Percentiles rank a stretch among this genome's conserved stretches.
These are phyloP conservation scores for Colletotrichum sp. DNA, from an alignment of 2,329 filamentous ascomycete species.

Conservation along the genomic window DNA sequence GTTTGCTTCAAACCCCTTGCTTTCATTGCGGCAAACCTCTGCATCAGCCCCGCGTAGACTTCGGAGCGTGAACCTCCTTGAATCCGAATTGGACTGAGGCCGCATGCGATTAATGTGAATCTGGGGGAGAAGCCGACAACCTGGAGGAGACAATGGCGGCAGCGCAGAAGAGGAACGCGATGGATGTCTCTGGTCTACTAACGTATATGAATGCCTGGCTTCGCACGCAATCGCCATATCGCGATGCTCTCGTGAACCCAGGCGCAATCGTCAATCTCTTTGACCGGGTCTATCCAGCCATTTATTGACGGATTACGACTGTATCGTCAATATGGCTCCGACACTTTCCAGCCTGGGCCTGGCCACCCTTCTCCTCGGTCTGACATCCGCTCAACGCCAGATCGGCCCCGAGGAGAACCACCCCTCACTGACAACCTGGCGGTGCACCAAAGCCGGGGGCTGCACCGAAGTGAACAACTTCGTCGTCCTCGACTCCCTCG, in stretches of 20 bases:
- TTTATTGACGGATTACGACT: neutral
- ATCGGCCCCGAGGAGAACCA: slow-evolving; percentile 50
- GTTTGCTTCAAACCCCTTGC: neutral
- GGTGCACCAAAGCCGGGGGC: slow-evolving; percentile 55
- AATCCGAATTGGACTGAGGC: neutral
- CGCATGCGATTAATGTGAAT: neutral
- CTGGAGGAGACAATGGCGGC: too few relatives aligned
- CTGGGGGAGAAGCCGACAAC: neutral
- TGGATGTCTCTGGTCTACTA: too few relatives aligned
- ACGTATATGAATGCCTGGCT: neutral
- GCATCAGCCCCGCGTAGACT: neutral
- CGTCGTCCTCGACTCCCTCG: slow-evolving; percentile 54
- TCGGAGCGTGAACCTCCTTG: slow-evolving; percentile 8
- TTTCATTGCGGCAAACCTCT: neutral
- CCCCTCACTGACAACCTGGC: slow-evolving; percentile 55
- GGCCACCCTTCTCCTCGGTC: slow-evolving; percentile 26
- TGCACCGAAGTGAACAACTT: slow-evolving; percentile 52
- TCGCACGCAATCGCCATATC: neutral
- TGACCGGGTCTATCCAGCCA: neutral
- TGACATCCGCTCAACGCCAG: slow-evolving; percentile 43
- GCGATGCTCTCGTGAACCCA: neutral
- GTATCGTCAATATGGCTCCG: slow-evolving; percentile 5
- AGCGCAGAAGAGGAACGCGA: too few relatives aligned
- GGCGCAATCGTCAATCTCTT: neutral
- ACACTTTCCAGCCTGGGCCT: slow-evolving; percentile 8